Base-by-base conservation (phyloP, 345 rosid species). In the Eucalyptus cloeziana region DNA sequence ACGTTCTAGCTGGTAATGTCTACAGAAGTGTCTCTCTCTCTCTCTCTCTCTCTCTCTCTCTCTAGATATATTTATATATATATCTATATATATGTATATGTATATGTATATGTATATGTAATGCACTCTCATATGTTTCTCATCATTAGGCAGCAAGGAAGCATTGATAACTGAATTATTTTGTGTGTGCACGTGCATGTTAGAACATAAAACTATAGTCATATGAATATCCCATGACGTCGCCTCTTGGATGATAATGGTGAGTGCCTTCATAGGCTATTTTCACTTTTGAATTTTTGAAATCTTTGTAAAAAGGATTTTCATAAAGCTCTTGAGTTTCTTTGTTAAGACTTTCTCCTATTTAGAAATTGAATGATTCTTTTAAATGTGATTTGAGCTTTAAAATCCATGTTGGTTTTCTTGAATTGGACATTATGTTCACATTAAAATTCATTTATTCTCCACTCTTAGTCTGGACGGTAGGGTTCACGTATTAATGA, bases 1-100 rank as follows among this genome's bases (percentile, higher is more conserved):
- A 86, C 94, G 93, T 85, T 92, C 92, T 91, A 97, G 98, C 93
- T 97, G 99, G 99, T 97, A 92, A 96, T 95, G 88, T 86, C 81
- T 83, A 86, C 49, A 86, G 52, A 67, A 49, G 4, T 40, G 13
- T 33, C 79, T 87, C 88, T 17, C 10, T 52, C 56, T 52, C 56
- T 52, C 56, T 52, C 56, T 50, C 51, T 49, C 16, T 49, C 49
- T 50, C 51, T 49, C 49, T 47, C 49, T 47, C 45, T 44, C 45
- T 50, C 3, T 50, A 2, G 15, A 2, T 49, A 13, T 13, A 49
- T 49, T 5, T 49, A 14, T 50, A 1, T 15, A 15, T 50, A 2
- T 51, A 6, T 13, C 1, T 49, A 49, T 13, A 4, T 49, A 4
- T 12, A 49, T 13, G 2, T 13, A 49, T 13, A 49, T 5, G 1